Conservation (phyloP, 2,329 filamentous ascomycete species). For the Claviceps sp. region DNA sequence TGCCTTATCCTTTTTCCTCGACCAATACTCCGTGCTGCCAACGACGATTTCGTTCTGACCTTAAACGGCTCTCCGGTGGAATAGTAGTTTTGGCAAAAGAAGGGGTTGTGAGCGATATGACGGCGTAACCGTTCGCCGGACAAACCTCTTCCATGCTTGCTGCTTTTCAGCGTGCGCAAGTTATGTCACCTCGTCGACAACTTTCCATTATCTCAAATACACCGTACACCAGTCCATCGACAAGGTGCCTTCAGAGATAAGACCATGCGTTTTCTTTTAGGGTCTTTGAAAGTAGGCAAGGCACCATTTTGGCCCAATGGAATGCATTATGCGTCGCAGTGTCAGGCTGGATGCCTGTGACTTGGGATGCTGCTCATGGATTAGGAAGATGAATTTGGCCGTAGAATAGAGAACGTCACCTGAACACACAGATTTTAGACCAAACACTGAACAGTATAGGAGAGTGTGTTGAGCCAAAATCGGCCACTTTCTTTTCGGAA, state of each 20-base stretch:
- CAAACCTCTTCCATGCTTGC: constrained; percentile 33
- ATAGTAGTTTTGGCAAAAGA: constrained; percentile 32
- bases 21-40: constrained; percentile 43
- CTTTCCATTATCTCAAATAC: no score
- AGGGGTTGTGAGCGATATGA: constrained; percentile 38
- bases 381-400: no score
- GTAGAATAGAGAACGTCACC: no score
- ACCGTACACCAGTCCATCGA: no score
- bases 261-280: no score
- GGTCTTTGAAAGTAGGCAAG: no score
- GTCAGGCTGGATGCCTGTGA: no score
- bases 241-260: no score
- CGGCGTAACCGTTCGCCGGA: constrained; percentile 20
- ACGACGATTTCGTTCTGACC: constrained; percentile 36
- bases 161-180: constrained; percentile 20
- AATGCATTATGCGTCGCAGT: no score
- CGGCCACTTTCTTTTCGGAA: constrained; percentile 29
- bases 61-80: constrained; percentile 21
- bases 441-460: constrained; percentile 16
- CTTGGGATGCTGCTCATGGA: no score
- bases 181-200: constrained; percentile 27
- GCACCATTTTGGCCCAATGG: no score
- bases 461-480: constrained; percentile 37
- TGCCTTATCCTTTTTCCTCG: constrained; percentile 21
- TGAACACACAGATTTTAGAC: no score